Evolutionary conservation across 805 yeast species (phyloP), one percentile per base, ranked within the genome.

Genomic region (Yamadazyma insecticola): DNA sequence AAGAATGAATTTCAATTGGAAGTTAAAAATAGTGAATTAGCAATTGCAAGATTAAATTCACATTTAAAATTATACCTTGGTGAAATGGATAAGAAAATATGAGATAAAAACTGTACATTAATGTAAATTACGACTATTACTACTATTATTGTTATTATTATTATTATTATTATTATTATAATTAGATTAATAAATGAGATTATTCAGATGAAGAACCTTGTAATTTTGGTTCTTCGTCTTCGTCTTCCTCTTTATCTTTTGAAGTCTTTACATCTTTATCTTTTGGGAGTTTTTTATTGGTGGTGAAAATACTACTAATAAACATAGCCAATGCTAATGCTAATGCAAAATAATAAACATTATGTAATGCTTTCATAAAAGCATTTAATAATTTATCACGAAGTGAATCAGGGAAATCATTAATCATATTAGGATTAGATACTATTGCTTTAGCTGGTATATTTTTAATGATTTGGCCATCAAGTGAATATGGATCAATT

Each of bases 51-150:
- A 36, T 60, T 81, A 34, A 74, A 74, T 35, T 61, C 74, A 7
- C 81, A 76, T 41, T 62, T 81, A 24, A 62, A 62, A 37, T 52
- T 65, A 33, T 81, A 81, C 43, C 45, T 76, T 30, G 53, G 55
- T 24, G 79, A 74, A 36, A 70, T 77, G 64, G 61, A 62, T 22
- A 68, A 62, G 42, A 60, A 39, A 48, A 32, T 56, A 12, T 22
- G 37, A 25, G 30, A 30, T 30, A 18, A 24, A 13, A 6, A 12
- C 6, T 14, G 24, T 28, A 28, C 28, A 28, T 31, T 30, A 30
- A 29, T 24, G 28, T 30, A 24, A 20, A 29, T 16, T 16, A 29
- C 11, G 16, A 12, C 20, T 13, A 5, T 11, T 11, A 13, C 16
- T 23, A 23, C 16, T 23, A 15, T 15, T 19, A 11, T 12, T 23